Base-by-base conservation (phyloP, 1,139 yeast species). In the Pichia cactophila region DNA sequence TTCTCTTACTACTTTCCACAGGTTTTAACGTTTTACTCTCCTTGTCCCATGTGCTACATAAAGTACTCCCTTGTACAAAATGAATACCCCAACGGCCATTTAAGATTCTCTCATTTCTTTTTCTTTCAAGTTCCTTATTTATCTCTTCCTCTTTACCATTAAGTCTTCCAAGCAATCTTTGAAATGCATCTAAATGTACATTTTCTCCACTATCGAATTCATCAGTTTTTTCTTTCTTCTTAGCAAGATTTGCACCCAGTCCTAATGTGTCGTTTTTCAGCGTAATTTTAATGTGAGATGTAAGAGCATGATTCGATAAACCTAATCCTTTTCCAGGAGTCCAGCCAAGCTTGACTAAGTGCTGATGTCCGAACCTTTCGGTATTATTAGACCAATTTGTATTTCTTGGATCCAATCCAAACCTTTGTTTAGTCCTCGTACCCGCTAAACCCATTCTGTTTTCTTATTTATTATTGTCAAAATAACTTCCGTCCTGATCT, bases 351-450 rank as follows among this genome's bases (percentile, higher is more conserved):
- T 80, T 82, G 54, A 81, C 80, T 51, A 92, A 66, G 65, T 89
- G 89, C 61, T 84, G 80, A 64, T 86, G 96, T 1, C 98, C 98
- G 62, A 92, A 92, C 51, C 96, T 70, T 9, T 74, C 72, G 0
- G 86, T 84, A 60, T 92, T 81, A 63, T 89, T 88, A 35, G 97
- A 86, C 99, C 99, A 92, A 57, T 81, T 78, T 4, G 96, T 89
- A 62, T 92, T 92, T 61, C 97, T 74, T 17, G 98, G 99, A 68
- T 92, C 99, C 44, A 75, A 69, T 16, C 97, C 97, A 66, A 90
- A 86, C 61, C 94, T 78, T 61, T 87, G 95, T 61, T 86, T 88
- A 26, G 77, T 80, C 64, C 81, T 85, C 3, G 83, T 76, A 8
- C 89, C 97, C 41, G 97, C 95, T 57, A 92, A 77, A 47, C 98